A percentile compares a stretch with the other conserved stretches of the same genome.
Conservation (phyloP, 176 grass and related monocot species). For the Ananas comosus region DNA sequence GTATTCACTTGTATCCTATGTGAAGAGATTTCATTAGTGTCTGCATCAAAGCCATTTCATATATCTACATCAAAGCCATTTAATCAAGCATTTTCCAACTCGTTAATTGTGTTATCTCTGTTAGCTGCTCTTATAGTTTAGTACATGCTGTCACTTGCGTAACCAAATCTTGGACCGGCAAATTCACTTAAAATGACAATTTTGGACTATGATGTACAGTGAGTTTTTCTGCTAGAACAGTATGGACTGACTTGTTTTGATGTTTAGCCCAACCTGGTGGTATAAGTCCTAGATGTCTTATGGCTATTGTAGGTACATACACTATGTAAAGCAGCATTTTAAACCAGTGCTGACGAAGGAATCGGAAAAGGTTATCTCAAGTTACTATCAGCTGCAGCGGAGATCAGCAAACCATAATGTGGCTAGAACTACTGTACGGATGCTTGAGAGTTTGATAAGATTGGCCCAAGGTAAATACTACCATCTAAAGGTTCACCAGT, state of each 20-base stretch:
- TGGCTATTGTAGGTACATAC: constrained; percentile 56
- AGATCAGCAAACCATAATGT: constrained; percentile 74
- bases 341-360: constrained; percentile 79
- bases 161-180: neutral
- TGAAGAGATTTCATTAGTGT: no score
- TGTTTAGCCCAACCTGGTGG: neutral
- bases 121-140: neutral
- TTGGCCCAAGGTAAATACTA: constrained; percentile 64
- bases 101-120: no score
- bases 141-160: neutral
- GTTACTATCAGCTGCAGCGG: constrained; percentile 86
- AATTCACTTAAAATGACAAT: neutral
- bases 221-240: neutral
- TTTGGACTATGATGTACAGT: neutral
- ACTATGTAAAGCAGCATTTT: constrained; percentile 66
- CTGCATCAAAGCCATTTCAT: no score
- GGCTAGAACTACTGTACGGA: constrained; percentile 89
- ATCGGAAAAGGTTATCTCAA: constrained; percentile 66
- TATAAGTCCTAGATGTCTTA: neutral
- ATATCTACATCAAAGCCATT: no score
- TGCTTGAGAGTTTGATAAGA: constrained; percentile 97
- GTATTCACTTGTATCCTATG: no score
- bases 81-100: no score
- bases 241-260: neutral
- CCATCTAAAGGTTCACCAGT: neutral